Evolutionary conservation across 257 asterid genomes (phyloP), one percentile per base, ranked within the genome.

Genomic region (Anisodus acutangulus): DNA sequence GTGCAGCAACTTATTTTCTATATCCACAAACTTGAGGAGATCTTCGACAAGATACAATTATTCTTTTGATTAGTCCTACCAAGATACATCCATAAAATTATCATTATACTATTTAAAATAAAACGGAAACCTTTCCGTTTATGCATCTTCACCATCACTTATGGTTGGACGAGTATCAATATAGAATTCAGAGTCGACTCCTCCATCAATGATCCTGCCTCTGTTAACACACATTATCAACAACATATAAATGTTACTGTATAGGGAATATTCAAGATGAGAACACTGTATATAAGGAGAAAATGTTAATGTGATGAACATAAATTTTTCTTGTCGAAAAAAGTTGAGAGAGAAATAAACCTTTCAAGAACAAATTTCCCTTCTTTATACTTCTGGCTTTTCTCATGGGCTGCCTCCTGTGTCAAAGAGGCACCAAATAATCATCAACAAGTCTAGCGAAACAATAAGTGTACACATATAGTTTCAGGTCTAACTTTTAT

Each of bases 291-390:
- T 58, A 17, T 17, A 16, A 59, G 10, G 66, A 5, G 66, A 19
- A 49, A 74, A 22, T 11, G 80, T 11, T 19, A 22, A 19, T 19
- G 19, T 0, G 6, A 74, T 19, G 2, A 74, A 49, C 15, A 16
- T 0, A 74, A 22, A 1, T 2, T 37, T 8, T 6, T 35, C 31
- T 66, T 49, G 11, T 2, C 17, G 22, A 17, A 2, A 71, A 43
- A 37, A 70, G 16, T 15, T 2, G 26, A 13, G 39, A 41, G 55
- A 67, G 37, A 39, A n/a, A 71, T 12, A 9, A 68, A 91, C 98
- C 97, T 87, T 82, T 92, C 98, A 41, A 93, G 94, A 71, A 94
- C 96, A 74, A 85, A 92, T 83, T 95, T 95, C 43, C 98, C 98
- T 86, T 92, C 96, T 87, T 95, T 93, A 83, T 91, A 91, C 89